Evolutionary conservation across 225 moss, liverwort and hornwort species (phyloP).

Genomic region (Pseudoscleropodium purum): DNA sequence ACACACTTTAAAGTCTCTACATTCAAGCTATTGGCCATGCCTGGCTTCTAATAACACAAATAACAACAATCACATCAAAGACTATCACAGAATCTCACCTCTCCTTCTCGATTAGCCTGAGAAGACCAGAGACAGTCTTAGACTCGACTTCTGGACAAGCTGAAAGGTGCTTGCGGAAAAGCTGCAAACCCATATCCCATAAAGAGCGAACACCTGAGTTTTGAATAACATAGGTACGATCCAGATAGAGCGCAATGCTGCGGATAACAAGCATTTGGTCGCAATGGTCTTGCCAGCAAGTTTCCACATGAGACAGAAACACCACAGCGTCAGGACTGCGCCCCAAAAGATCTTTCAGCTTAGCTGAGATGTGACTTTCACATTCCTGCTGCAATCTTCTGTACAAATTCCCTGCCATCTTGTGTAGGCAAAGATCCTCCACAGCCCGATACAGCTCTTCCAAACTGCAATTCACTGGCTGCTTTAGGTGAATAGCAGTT

Average conservation of each 20-base stretch:
- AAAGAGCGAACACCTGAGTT: conserved; percentile 91
- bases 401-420: conserved; percentile 96
- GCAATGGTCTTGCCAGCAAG: conserved; percentile 99
- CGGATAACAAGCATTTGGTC: conserved; percentile 99
- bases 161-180: conserved; percentile 90
- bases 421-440: conserved; percentile 95
- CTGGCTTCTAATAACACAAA: background rate
- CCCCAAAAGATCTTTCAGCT: conserved; percentile 69
- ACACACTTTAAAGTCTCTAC: background rate
- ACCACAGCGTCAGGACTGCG: conserved; percentile 97
- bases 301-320: conserved; percentile 90
- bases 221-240: conserved; percentile 96
- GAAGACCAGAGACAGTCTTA: conserved; percentile 84
- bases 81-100: conserved; percentile 42
- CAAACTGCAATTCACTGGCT: conserved; percentile 93
- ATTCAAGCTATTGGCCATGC: background rate
- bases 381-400: conserved; percentile 93
- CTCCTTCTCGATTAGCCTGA: conserved; percentile 92
- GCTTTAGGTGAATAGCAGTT: conserved; percentile 89
- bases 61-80: background rate
- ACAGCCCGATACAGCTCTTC: conserved; percentile 97
- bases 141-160: conserved; percentile 95
- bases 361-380: conserved; percentile 74
- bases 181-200: conserved; percentile 98
- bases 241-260: conserved; percentile 92